Conservation (phyloP, 441 rosid genomes). For the Pelargonium exstipulatum region DNA sequence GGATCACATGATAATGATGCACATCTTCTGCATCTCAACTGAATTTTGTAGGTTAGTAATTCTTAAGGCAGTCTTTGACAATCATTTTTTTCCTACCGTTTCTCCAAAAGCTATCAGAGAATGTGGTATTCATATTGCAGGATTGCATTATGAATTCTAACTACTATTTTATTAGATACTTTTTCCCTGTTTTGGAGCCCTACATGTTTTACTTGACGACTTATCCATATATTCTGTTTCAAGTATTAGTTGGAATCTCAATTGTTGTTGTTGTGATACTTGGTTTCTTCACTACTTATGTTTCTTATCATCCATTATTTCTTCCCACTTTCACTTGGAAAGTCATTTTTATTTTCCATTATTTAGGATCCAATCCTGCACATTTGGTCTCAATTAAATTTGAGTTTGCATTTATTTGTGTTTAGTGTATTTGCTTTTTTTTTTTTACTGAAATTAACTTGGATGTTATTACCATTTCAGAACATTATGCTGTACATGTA, state of each 20-base stretch:
- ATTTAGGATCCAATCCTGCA: background rate
- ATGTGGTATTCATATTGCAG: background rate
- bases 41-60: background rate
- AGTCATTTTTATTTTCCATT: background rate
- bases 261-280: background rate
- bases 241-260: background rate
- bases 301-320: background rate
- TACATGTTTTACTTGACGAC: background rate
- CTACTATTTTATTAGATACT: background rate
- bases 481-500: background rate
- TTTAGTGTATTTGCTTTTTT: background rate
- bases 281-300: conserved; percentile 3
- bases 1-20: background rate
- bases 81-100: background rate
- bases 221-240: background rate
- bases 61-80: background rate
- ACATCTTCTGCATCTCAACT: background rate
- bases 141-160: background rate
- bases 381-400: background rate
- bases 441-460: background rate
- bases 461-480: background rate
- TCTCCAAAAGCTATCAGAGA: background rate
- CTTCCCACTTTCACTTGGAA: background rate
- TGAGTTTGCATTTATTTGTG: background rate
- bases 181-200: background rate